Evolutionary conservation across 768 basidiomycete genomes (phyloP), one percentile per base, ranked within the genome.

Genomic region (Panellus pusillus): DNA sequence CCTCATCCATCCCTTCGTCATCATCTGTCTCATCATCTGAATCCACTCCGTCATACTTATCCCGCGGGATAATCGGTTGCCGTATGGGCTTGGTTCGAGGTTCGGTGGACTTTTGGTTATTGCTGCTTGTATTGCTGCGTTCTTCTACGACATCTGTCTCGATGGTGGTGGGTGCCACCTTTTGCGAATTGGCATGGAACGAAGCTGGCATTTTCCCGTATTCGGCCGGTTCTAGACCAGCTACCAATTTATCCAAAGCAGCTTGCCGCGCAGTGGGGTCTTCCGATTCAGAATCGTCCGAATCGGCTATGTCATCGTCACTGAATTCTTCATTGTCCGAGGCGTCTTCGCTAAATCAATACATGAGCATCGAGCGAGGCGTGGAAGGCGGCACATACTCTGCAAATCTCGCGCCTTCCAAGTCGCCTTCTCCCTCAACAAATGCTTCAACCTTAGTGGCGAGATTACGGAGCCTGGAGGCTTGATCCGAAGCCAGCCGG

Each of bases 1-100:
- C 89, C 9, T 68, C 70, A 29, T 78, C 74, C 72, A 45, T 81
- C 83, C 1, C 72, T 77, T 4, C 72, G 77, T 85, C 87, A 43
- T 84, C 83, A 47, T 88, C 86, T 1, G 83, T 86, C 62, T 93
- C 91, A 58, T 94, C 92, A 62, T 94, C 93, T 2, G 94, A 97
- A 65, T 96, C 83, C 24, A 90, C 92, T 2, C 97, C 97, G 44
- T 99, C 97, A 64, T 87, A 98, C 61, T 78, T 78, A 63, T 98
- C 87, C 20, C 91, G 84, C 9, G 86, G 75, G 37, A 98, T 76
- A 51, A 95, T 81, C 1, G 94, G 93, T 17, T 81, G 74, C n/a
- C 94, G 79, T 44, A 90, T 78, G 2, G 77, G 75, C 55, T 74
- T 81, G n/a, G 57, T 60, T 37, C 57, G 68, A 15, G 63, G 42